Evolutionary conservation across 495 filamentous ascomycete species (phyloP), one percentile per base, ranked within the genome.

Genomic region (Penicillium mononematosum): DNA sequence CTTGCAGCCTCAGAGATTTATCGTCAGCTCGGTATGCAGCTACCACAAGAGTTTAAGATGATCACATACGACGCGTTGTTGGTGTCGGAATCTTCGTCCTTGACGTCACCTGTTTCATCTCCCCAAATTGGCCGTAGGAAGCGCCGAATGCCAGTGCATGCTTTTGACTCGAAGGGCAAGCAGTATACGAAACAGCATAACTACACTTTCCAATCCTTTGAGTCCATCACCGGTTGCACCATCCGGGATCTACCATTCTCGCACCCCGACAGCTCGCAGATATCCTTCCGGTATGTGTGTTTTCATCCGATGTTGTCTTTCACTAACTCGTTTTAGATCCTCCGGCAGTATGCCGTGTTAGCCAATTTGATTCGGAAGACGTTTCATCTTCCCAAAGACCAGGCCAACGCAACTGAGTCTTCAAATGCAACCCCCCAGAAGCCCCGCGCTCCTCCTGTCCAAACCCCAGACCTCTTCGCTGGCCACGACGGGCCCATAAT

Each of bases 201-300:
- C 46, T 91, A 91, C 68, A 85, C 80, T 0, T 83, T 98, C 42
- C 85, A 84, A 57, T 79, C 89, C 3, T 80, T 88, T 50, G 88
- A 90, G 57, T 78, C 83, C 3, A 85, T 88, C 16, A 87, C 83
- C 48, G 88, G 88, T 4, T 78, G 85, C 36, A 81, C 79, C 2
- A 67, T 98, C 24, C 81, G 81, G 38, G 81, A 89, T 20, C 73
- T 97, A 9, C 86, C 89, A 1, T 96, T 98, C 62, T 83, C 85
- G 2, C 94, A 98, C 66, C 94, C 2, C 83, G 86, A 49, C 91
- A 97, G 64, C 74, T 98, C 14, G 74, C 92, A 25, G 81, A 81
- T 39, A 84, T 96, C 51, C 76, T 97, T 24, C 91, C 88, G 16
- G 76, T 79, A 70, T 47, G 72, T 55, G 22, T 58, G 32, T n/a